phyloP scores from a whole-genome alignment of 495 filamentous ascomycete genomes.

The Penicillium odoratum region DNA sequence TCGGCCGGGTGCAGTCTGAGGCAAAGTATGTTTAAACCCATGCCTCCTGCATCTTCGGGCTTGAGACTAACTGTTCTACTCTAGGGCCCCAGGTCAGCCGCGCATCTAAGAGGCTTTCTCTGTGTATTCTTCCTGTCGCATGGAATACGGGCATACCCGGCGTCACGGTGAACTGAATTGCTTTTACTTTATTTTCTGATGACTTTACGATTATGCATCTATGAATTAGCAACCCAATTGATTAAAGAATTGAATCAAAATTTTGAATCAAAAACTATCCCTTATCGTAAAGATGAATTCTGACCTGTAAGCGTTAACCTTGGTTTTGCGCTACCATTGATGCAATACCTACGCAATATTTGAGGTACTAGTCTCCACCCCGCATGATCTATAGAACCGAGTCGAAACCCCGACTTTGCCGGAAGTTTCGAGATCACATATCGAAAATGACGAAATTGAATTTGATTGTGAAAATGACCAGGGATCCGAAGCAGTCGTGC shows the following conservation, averaged over 20 bases:
- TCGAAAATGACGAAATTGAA: not conserved
- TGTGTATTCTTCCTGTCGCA: constrained; percentile 23
- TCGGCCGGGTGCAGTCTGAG: constrained; percentile 72
- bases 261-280: too few species aligned
- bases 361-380: not conserved
- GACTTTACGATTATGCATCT: constrained; percentile 20
- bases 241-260: not conserved
- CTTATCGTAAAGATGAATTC: too few species aligned
- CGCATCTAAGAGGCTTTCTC: constrained; percentile 23
- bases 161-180: constrained; percentile 17
- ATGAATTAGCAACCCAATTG: constrained; percentile 10
- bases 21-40: constrained; percentile 33
- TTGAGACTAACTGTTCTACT: constrained; percentile 10
- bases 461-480: too few species aligned
- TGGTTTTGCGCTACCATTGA: not conserved
- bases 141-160: constrained; percentile 38
- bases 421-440: not conserved
- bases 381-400: not conserved
- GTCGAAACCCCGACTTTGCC: not conserved
- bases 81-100: constrained; percentile 31
- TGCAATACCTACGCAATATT: not conserved
- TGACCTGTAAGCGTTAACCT: too few species aligned
- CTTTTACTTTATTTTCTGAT: constrained; percentile 18
- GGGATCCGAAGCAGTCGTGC: too few species aligned
- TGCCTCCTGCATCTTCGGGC: not conserved